Percentiles rank a stretch among this genome's conserved stretches.
These are phyloP conservation scores for Mantamonas sphyraenae DNA, from an alignment of 78 protist genomes.

Conservation along the genomic window DNA sequence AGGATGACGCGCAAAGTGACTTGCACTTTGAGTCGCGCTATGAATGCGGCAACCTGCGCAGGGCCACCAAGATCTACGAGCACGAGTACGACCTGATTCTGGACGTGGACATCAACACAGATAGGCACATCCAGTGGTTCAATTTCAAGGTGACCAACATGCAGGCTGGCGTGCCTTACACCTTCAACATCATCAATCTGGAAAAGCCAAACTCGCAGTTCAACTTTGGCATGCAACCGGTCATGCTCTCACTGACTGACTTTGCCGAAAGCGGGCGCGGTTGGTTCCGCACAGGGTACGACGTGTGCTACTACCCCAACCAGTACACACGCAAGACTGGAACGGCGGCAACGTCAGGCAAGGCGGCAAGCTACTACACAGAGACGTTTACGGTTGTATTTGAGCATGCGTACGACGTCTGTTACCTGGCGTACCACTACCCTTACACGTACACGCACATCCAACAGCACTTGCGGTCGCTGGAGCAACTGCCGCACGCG, in stretches of 20 bases:
- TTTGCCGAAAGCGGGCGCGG: not conserved
- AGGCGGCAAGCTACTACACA: constrained; percentile 10
- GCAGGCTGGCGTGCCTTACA: not conserved
- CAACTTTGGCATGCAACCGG: constrained; percentile 12
- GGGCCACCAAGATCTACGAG: not conserved
- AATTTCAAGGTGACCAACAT: constrained; percentile 2
- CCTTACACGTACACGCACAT: constrained; percentile 66
- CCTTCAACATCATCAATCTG: constrained; percentile 22
- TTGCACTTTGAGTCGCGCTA: not conserved
- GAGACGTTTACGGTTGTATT: constrained; percentile 30
- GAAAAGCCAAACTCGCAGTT: constrained; percentile 1
- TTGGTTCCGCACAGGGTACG: not conserved
- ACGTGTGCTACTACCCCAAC: constrained; percentile 4
- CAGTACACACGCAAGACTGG: not conserved
- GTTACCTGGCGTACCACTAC: constrained; percentile 43
- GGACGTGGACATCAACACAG: not conserved
- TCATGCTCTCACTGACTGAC: not conserved
- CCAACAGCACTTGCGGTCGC: not conserved
- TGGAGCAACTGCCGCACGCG: not conserved
- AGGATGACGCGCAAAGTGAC: too few species aligned
- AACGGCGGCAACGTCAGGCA: not conserved
- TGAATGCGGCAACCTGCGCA: not conserved
- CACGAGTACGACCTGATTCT: not conserved
- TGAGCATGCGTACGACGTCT: constrained; percentile 8
- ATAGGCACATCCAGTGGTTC: constrained; percentile 19